Conservation (phyloP, 75 land plant genomes). For the Azolla pinnata region DNA sequence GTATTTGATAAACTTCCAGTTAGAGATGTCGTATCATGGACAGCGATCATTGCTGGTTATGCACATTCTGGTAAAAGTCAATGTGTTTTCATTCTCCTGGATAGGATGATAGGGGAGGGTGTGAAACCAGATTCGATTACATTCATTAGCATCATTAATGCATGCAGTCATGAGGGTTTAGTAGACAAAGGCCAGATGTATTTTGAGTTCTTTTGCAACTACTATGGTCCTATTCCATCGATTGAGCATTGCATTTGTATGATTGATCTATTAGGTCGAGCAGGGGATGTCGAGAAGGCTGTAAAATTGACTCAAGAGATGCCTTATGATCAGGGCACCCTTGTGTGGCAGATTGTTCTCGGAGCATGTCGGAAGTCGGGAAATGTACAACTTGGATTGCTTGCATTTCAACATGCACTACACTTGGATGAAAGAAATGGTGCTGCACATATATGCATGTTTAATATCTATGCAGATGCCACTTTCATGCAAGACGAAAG, state of each 20-base stretch:
- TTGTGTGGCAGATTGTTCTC: neutral
- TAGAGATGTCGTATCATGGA: constrained; percentile 4
- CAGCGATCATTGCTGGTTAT: neutral
- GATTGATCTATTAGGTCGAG: constrained; percentile 18
- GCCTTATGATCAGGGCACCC: constrained; percentile 10
- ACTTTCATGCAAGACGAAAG: too few species aligned
- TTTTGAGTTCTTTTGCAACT: neutral
- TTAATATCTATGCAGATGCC: constrained; percentile 1
- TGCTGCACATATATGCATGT: constrained; percentile 2
- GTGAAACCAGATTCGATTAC: neutral
- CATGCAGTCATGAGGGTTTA: constrained; percentile 20
- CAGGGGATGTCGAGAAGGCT: constrained; percentile 13
- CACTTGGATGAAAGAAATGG: constrained; percentile 9
- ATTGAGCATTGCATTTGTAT: constrained; percentile 17
- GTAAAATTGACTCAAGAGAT: neutral
- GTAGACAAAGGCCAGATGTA: neutral
- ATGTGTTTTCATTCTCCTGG: neutral
- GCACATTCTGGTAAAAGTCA: neutral
- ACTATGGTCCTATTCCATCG: constrained; percentile 1
- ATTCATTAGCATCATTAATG: constrained; percentile 9
- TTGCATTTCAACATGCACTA: neutral
- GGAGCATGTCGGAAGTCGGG: neutral
- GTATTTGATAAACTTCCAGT: neutral
- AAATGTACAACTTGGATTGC: constrained; percentile 9
- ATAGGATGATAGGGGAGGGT: neutral